A percentile compares a stretch with the other conserved stretches of the same genome.
Evolutionary conservation across 2,329 filamentous ascomycete genomes (phyloP).

Genomic region (Claviceps paspali): DNA sequence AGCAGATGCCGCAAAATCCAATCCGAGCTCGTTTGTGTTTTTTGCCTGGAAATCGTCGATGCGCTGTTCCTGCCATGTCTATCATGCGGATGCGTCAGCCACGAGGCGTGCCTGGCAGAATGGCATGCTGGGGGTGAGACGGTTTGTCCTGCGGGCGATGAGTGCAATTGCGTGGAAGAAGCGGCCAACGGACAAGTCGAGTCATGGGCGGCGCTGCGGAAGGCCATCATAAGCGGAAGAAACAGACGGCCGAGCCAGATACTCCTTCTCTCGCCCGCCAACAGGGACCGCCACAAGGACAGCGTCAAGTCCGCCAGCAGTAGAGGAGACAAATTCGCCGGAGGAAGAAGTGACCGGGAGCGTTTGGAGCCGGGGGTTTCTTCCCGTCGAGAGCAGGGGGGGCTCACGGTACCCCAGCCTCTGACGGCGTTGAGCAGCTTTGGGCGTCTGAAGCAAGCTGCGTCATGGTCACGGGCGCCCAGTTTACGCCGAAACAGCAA

Average conservation of each 20-base stretch:
- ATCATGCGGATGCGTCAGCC: slow-evolving; percentile 45
- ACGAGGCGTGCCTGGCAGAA: slow-evolving; percentile 42
- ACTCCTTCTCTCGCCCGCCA: slow-evolving; percentile 15
- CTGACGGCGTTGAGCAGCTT: slow-evolving; percentile 33
- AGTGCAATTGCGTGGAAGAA: slow-evolving; percentile 45
- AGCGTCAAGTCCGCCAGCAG: too few species aligned
- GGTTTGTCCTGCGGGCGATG: slow-evolving; percentile 47
- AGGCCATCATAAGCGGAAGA: slow-evolving; percentile 20
- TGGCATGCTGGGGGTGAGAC: slow-evolving; percentile 43
- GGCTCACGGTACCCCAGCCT: slow-evolving; percentile 10
- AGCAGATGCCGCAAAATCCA: slow-evolving; percentile 39
- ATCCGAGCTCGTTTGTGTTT: slow-evolving; percentile 44
- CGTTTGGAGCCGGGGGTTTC: slow-evolving; percentile 12
- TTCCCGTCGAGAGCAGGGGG: slow-evolving; percentile 9
- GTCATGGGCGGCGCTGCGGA: slow-evolving; percentile 37
- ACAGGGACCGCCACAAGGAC: too few species aligned
- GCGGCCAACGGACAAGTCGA: slow-evolving; percentile 42
- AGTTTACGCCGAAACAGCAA: slow-evolving; percentile 21
- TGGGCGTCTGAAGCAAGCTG: slow-evolving; percentile 33
- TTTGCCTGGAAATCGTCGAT: slow-evolving; percentile 45
- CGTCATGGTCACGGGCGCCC: slow-evolving; percentile 29
- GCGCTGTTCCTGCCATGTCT: slow-evolving; percentile 47
- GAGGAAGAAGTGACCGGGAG: slow-evolving; percentile 13
- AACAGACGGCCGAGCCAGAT: slow-evolving; percentile 7
- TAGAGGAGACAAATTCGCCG: slow-evolving; percentile 12